Conservation (phyloP, 2,329 filamentous ascomycete species). For the Aspergillus phoenicis region DNA sequence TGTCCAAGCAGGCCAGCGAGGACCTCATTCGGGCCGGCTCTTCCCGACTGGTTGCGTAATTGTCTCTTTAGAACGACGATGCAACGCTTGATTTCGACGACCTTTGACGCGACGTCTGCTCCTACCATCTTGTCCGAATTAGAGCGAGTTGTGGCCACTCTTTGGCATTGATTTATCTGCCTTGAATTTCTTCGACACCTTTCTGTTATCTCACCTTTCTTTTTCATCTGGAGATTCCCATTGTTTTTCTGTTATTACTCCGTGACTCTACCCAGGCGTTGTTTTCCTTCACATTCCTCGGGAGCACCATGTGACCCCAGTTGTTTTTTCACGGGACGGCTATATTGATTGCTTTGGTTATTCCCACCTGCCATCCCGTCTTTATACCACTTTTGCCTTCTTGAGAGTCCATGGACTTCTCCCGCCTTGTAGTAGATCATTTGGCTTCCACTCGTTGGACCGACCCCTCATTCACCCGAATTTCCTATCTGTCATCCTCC, state of each 20-base stretch:
- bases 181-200: conserved; percentile 12
- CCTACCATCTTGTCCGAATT: conserved; percentile 26
- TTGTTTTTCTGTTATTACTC: conserved; percentile 15
- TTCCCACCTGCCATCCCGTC: conserved; percentile 19
- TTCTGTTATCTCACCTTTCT: conserved; percentile 18
- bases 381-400: conserved; percentile 17
- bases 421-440: conserved; percentile 14
- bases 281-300: conserved; percentile 18
- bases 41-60: conserved; percentile 38
- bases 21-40: conserved; percentile 39
- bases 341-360: conserved; percentile 8
- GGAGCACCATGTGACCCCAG: conserved; percentile 13
- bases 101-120: conserved; percentile 33
- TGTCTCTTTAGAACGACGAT: conserved; percentile 30
- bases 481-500: conserved; percentile 23
- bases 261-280: conserved; percentile 14
- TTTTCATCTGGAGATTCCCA: conserved; percentile 23
- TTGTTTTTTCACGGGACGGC: neutral
- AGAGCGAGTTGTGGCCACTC: conserved; percentile 26
- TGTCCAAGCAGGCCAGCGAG: conserved; percentile 45
- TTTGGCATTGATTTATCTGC: conserved; percentile 20
- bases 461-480: conserved; percentile 20
- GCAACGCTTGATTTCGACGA: conserved; percentile 39
- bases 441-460: conserved; percentile 19
- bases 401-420: conserved; percentile 13